phyloP scores from a whole-genome alignment of 306 rosid species.

The Fragaria iinumae region DNA sequence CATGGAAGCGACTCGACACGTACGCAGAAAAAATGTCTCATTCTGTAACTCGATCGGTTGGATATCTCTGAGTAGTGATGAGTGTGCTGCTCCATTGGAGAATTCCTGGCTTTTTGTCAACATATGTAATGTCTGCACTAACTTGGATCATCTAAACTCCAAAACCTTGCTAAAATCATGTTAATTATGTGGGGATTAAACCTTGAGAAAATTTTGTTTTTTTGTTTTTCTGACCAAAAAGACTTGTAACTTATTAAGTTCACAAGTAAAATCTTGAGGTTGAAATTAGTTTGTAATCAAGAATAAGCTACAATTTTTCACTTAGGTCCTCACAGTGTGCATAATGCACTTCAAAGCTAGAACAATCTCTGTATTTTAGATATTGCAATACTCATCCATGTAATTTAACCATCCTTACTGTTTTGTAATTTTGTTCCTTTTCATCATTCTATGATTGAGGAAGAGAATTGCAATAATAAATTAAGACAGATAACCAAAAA shows the following conservation, averaged over 20 bases:
- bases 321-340: too few relatives aligned
- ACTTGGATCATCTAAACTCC: too few relatives aligned
- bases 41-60: background rate
- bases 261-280: too few relatives aligned
- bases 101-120: background rate
- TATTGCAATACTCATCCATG: background rate
- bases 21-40: background rate
- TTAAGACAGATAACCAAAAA: background rate
- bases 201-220: too few relatives aligned
- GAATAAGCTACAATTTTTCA: background rate
- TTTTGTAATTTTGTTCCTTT: background rate
- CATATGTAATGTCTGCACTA: background rate
- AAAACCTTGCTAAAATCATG: too few relatives aligned
- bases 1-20: constrained; percentile 9
- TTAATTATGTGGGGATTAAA: too few relatives aligned
- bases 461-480: background rate
- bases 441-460: background rate
- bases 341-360: too few relatives aligned
- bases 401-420: too few relatives aligned
- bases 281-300: background rate
- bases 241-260: too few relatives aligned
- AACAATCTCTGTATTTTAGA: too few relatives aligned
- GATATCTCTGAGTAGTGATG: background rate
- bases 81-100: background rate
- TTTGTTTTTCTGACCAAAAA: too few relatives aligned